These are phyloP conservation scores for Isatis lusitanica DNA, from an alignment of 441 rosid species.

Conservation along the genomic window DNA sequence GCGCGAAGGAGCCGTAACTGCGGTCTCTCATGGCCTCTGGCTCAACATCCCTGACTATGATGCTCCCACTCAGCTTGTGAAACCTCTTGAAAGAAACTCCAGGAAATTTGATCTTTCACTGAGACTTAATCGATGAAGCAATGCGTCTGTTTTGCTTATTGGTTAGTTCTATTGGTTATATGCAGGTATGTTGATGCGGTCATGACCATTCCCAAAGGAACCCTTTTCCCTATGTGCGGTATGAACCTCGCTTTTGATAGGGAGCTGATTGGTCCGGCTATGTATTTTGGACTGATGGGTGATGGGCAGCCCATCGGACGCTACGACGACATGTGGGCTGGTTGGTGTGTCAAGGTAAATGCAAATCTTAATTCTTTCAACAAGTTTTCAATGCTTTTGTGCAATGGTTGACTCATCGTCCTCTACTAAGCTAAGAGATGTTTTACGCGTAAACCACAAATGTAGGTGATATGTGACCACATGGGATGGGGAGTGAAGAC, in stretches of 20 bases:
- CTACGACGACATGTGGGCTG: constrained; percentile 70
- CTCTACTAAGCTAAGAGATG: no score
- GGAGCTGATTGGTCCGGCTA: constrained; percentile 58
- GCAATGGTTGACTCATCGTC: no score
- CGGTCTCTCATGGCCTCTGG: constrained; percentile 67
- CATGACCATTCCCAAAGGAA: constrained; percentile 56
- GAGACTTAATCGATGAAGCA: neutral
- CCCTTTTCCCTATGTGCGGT: constrained; percentile 65
- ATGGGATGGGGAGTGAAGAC: constrained; percentile 67
- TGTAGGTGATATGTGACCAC: constrained; percentile 61
- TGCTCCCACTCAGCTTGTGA: constrained; percentile 68
- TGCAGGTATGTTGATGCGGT: constrained; percentile 62
- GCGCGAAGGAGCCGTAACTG: constrained; percentile 51
- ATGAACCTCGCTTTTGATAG: constrained; percentile 61
- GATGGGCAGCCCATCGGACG: constrained; percentile 67
- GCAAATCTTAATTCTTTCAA: neutral
- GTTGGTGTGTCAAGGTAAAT: constrained; percentile 62
- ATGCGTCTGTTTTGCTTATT: constrained; percentile 4
- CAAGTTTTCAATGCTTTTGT: neutral
- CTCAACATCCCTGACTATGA: constrained; percentile 68
- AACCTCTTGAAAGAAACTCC: constrained; percentile 56
- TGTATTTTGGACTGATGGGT: constrained; percentile 70
- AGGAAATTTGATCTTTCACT: constrained; percentile 38
- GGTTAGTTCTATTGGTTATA: constrained; percentile 6
- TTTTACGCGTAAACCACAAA: neutral